Base-by-base conservation (phyloP, 192 early-diverging fungal genomes). In the Mortierella antarctica region DNA sequence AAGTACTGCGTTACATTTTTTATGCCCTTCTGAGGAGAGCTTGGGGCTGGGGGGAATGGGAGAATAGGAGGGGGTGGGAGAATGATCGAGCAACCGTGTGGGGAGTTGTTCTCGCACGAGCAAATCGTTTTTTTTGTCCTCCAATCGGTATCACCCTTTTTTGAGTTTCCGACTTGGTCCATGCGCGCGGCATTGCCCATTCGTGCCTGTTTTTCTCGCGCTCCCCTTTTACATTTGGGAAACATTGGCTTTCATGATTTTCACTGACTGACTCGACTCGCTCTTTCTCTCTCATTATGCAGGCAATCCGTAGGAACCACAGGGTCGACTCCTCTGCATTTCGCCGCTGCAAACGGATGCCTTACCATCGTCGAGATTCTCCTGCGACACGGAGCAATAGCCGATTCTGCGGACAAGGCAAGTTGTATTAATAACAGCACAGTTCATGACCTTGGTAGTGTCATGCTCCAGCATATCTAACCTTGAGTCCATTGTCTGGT, bases 321-420 rank as follows among this genome's bases (percentile, higher is more conserved):
- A 52, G 89, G 91, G 12, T 92, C 93, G 18, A 95, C 96, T 1
- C 89, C 94, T 39, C 78, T 97, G 64, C 96, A 97, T 70, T 91
- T 93, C 83, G 95, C 95, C 6, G 90, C 92, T 46, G 95, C 94
- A 15, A 92, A 91, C 61, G 91, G 92, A 0, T 92, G 89, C 67
- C 67, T 84, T 1, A 82, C 84, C 11, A 88, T 91, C 52, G 86
- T 91, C 0, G 87, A 91, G 41, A 70, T 88, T 17, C 83, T 96
- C 31, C 73, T 97, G 44, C 69, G 83, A 46, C 82, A 88, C 50
- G 89, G 91, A 31, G 93, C 92, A 9, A 79, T 71, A 6, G 65
- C 84, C 17, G 87, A 93, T n/a, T 57, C 90, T 12, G 83, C 78
- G 55, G 92, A 93, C 64, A 89, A 89, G 69, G 76, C 48, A 66